These are phyloP conservation scores for Strobilomyces echinocephalus DNA, from an alignment of 768 basidiomycete species.

Conservation along the genomic window DNA sequence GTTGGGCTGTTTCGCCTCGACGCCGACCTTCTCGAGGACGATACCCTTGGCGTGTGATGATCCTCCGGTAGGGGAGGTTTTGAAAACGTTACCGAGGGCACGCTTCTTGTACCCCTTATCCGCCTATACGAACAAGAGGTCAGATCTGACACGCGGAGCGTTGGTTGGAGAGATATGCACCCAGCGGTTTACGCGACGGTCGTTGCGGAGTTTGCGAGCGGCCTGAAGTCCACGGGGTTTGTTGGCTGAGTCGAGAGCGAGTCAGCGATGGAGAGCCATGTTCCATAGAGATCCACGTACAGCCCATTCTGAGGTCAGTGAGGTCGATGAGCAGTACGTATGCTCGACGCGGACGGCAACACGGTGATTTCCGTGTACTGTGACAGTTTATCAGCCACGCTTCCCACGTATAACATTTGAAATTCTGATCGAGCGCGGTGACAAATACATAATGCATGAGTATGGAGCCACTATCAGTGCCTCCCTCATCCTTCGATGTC, in stretches of 20 bases:
- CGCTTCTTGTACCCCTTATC: slow-evolving; percentile 99
- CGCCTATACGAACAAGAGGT: slow-evolving; percentile 50
- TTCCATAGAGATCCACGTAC: slow-evolving; percentile 47
- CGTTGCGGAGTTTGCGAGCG: slow-evolving; percentile 94
- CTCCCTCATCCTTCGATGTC: too few species aligned
- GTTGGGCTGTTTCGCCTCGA: slow-evolving; percentile 99
- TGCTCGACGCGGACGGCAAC: slow-evolving; percentile 1
- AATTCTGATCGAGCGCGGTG: too few species aligned
- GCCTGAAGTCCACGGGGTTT: slow-evolving; percentile 99
- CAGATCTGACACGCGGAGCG: slow-evolving; percentile 9
- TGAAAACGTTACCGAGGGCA: slow-evolving; percentile 98
- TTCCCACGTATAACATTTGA: slow-evolving; percentile 6
- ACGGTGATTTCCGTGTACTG: slow-evolving; percentile 35
- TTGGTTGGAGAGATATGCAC: slow-evolving; percentile 41
- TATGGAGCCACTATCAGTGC: too few species aligned
- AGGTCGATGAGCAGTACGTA: slow-evolving; percentile 38
- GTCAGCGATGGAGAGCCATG: slow-evolving; percentile 6
- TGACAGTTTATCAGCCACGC: slow-evolving; percentile 40
- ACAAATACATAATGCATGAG: too few species aligned
- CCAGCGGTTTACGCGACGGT: slow-evolving; percentile 96
- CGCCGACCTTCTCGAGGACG: slow-evolving; percentile 99
- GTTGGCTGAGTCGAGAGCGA: slow-evolving; percentile 56
- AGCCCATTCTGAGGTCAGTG: slow-evolving; percentile 74
- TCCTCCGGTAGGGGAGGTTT: slow-evolving; percentile 98
- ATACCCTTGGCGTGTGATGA: slow-evolving; percentile 99